Evolutionary conservation across 768 basidiomycete species (phyloP), one percentile per base, ranked within the genome.

Genomic region (Russula earlei): DNA sequence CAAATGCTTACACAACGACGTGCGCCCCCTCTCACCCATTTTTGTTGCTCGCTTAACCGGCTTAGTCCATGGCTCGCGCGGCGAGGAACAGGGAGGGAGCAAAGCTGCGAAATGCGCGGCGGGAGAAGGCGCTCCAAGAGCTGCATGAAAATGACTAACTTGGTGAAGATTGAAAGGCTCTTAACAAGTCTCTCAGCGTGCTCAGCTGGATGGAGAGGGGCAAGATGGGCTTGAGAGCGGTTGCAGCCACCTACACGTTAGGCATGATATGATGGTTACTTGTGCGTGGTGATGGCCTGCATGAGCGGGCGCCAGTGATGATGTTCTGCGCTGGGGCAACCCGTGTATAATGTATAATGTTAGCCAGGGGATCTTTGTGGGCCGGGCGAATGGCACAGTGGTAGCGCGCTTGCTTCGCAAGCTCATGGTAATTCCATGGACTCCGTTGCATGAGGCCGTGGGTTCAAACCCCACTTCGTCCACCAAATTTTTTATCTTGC

Each of bases 1-100:
- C 64, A 70, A 73, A 52, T 90, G 87, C 70, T 72, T 90, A 53
- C 78, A 81, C 56, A 72, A 77, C 65, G 87, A 88, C 78, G 87
- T 88, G 66, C 57, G 72, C 53, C 19, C 17, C 46, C 38, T 15
- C 19, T 6, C 34, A 27, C 57, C 22, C 24, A n/a, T 37, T 40
- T 52, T 36, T 37, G n/a, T 40, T 33, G n/a, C 50, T 55, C 50
- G 59, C 27, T 40, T 20, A 11, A 19, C 17, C 33, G 29, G 19
- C 56, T 38, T 62, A 87, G 86, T 78, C 84, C 46, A 60, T 81
- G 10, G 74, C 76, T 31, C 80, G 85, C 47, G 78, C 84, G 3
- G 65, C 75, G 34, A 70, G 69, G 38, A 89, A 89, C 65, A 75
- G 85, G 49, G 77, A 79, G 59, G 65, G 67, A 5, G 80, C 87